These are phyloP conservation scores for Aspergillus diversus DNA, from an alignment of 495 filamentous ascomycete genomes.

Conservation along the genomic window DNA sequence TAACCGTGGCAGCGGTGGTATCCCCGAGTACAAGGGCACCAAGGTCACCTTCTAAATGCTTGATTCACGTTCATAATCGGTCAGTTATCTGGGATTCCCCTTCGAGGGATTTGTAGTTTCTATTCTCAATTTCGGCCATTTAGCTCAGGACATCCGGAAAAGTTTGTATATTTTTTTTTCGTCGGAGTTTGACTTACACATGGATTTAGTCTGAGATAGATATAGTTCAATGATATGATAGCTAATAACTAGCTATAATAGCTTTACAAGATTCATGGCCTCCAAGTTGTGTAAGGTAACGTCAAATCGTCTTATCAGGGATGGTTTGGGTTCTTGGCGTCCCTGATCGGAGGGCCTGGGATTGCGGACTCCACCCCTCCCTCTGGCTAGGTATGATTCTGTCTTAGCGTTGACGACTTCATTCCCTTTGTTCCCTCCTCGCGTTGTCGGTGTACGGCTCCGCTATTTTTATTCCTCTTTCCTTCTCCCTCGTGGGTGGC, in stretches of 20 bases:
- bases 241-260: background rate
- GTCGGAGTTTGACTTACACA: slow-evolving; percentile 2
- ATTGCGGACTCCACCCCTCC: too few species aligned
- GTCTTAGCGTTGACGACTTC: background rate
- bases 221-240: background rate
- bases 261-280: slow-evolving; percentile 4
- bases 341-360: too few species aligned
- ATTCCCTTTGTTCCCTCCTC: slow-evolving; percentile 9
- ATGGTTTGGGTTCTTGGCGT: too few species aligned
- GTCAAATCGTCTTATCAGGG: too few species aligned
- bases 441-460: slow-evolving; percentile 2
- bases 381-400: too few species aligned
- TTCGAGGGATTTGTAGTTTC: slow-evolving; percentile 11
- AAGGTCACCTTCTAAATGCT: slow-evolving; percentile 82
- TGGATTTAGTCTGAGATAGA: slow-evolving; percentile 10
- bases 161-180: slow-evolving; percentile 13
- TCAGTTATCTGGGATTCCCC: slow-evolving; percentile 25
- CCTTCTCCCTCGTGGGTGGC: slow-evolving; percentile 12
- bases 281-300: background rate
- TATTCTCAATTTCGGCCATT: slow-evolving; percentile 6
- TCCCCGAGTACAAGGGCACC: slow-evolving; percentile 87
- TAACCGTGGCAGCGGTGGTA: slow-evolving; percentile 71
- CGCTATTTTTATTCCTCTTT: slow-evolving; percentile 8
- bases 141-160: slow-evolving; percentile 15
- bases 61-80: slow-evolving; percentile 12